Evolutionary conservation across 2,329 filamentous ascomycete genomes (phyloP).

Genomic region (Penicillium vulpinum): DNA sequence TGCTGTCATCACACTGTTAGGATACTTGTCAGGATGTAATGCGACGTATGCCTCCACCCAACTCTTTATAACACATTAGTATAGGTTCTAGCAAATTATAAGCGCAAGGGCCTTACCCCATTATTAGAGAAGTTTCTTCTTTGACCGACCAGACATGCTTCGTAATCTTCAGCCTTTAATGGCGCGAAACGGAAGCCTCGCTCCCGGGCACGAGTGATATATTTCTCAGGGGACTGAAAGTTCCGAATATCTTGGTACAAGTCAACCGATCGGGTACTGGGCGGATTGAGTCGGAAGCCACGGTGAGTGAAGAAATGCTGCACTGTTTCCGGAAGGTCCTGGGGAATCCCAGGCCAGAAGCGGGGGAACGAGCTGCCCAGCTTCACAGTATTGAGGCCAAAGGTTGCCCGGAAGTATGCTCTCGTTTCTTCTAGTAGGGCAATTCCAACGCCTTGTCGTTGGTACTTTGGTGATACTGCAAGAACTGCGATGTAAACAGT

Average conservation of each 20-base stretch:
- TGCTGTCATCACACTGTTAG: constrained; percentile 46
- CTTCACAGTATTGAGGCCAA: constrained; percentile 26
- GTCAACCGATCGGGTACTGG: constrained; percentile 36
- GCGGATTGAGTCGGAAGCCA: constrained; percentile 37
- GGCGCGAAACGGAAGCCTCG: constrained; percentile 39
- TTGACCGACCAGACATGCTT: constrained; percentile 43
- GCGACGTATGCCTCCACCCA: constrained; percentile 45
- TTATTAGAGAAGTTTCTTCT: constrained; percentile 42
- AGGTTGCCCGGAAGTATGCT: constrained; percentile 28
- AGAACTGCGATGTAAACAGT: constrained; percentile 39
- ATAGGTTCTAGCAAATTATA: not conserved
- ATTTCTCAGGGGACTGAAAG: constrained; percentile 37
- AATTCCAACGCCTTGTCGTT: constrained; percentile 43
- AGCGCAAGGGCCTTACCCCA: constrained; percentile 25
- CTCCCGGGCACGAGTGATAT: constrained; percentile 38
- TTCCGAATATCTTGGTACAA: constrained; percentile 42
- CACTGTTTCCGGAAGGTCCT: constrained; percentile 35
- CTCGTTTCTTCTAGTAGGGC: constrained; percentile 34
- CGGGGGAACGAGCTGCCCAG: constrained; percentile 42
- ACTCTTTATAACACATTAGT: constrained; percentile 28
- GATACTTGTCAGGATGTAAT: constrained; percentile 37
- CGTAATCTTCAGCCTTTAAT: constrained; percentile 38
- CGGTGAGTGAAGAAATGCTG: constrained; percentile 47
- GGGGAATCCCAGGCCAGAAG: constrained; percentile 50
- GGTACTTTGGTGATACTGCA: constrained; percentile 38